phyloP scores from a whole-genome alignment of 129 eudicot genomes.

The Helianthus tuberosus region DNA sequence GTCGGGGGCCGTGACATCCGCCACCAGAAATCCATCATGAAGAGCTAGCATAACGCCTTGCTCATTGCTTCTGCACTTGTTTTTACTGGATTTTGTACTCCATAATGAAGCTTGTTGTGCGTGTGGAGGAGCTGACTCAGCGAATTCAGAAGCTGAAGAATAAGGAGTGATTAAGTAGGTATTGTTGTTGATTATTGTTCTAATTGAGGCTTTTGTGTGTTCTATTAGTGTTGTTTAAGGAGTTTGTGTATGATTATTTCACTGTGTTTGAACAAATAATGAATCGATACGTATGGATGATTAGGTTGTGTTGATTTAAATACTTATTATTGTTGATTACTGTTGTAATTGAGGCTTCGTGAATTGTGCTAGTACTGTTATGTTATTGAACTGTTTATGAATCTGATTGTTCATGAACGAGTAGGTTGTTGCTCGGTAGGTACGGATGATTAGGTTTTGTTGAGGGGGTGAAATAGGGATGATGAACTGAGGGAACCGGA shows the following conservation, averaged over 20 bases:
- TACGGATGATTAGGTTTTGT: too few species aligned
- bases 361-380: too few species aligned
- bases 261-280: neutral
- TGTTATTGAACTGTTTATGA: too few species aligned
- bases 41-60: slow-evolving; percentile 87
- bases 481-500: too few species aligned
- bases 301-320: too few species aligned
- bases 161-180: slow-evolving; percentile 40
- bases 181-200: neutral
- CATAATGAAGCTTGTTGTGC: slow-evolving; percentile 64
- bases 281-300: neutral
- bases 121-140: slow-evolving; percentile 63
- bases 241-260: neutral
- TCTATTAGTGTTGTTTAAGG: neutral
- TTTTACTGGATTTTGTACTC: slow-evolving; percentile 88
- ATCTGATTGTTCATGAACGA: too few species aligned
- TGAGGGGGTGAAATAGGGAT: too few species aligned
- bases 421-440: too few species aligned
- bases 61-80: slow-evolving; percentile 68
- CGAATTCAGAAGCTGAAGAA: slow-evolving; percentile 63
- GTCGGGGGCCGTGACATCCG: too few species aligned
- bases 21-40: slow-evolving; percentile 87
- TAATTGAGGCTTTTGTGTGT: neutral
- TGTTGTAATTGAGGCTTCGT: too few species aligned
- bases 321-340: too few species aligned